Percentiles rank a stretch among this genome's conserved stretches.
These are phyloP conservation scores for Cercospora sp. DNA, from an alignment of 2,329 filamentous ascomycete species.

Conservation along the genomic window DNA sequence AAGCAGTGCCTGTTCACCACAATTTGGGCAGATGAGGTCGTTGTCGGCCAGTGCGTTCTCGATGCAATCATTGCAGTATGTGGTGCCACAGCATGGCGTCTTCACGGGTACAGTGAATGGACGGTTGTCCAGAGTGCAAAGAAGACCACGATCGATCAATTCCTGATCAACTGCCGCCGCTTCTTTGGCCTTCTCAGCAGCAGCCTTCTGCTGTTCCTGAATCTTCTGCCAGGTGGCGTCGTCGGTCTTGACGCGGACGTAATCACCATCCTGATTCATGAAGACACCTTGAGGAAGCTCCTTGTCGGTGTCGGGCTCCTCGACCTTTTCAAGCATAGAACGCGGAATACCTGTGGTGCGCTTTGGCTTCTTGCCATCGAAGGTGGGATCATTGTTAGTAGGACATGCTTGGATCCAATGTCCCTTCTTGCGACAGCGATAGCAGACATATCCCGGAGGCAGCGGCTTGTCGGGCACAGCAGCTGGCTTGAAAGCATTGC, in stretches of 20 bases:
- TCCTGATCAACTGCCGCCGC: conserved; percentile 79
- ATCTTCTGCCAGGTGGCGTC: conserved; percentile 96
- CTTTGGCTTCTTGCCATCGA: conserved; percentile 91
- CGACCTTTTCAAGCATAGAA: conserved; percentile 92
- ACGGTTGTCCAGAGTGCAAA: conserved; percentile 95
- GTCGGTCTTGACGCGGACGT: conserved; percentile 93
- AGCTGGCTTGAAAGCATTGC: conserved; percentile 59
- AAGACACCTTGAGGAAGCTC: conserved; percentile 88
- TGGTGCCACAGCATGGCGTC: conserved; percentile 97
- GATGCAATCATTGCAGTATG: conserved; percentile 99
- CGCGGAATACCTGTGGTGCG: conserved; percentile 95
- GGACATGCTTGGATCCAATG: conserved; percentile 99
- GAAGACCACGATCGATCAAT: conserved; percentile 80
- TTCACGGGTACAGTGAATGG: conserved; percentile 99
- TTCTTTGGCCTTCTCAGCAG: conserved; percentile 74
- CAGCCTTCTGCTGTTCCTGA: conserved; percentile 88
- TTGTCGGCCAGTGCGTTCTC: conserved; percentile 97
- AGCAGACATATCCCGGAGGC: conserved; percentile 92
- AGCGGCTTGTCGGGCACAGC: conserved; percentile 91
- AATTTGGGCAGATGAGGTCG: conserved; percentile 94
- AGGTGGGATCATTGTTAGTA: conserved; percentile 97
- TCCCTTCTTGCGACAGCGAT: conserved; percentile 91
- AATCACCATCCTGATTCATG: conserved; percentile 97
- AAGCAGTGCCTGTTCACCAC: conserved; percentile 87
- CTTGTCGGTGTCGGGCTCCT: conserved; percentile 74